Conservation (phyloP, 2,329 filamentous ascomycete genomes). For the Neopestalotiopsis sp. region DNA sequence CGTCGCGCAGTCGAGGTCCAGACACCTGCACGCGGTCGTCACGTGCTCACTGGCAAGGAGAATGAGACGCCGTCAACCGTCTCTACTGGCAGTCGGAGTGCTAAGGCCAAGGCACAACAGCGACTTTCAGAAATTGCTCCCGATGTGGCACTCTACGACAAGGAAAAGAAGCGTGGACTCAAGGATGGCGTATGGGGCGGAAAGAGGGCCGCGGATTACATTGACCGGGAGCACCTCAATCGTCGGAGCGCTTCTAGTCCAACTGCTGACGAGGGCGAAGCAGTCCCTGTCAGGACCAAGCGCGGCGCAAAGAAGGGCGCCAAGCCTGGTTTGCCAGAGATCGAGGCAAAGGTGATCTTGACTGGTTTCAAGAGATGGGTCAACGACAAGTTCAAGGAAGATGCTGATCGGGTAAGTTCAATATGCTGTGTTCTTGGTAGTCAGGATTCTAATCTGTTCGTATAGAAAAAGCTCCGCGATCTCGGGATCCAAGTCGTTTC, state of each 20-base stretch:
- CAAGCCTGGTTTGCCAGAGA: constrained; percentile 66
- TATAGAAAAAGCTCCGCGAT: constrained; percentile 77
- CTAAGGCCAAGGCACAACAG: constrained; percentile 83
- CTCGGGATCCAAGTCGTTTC: constrained; percentile 82
- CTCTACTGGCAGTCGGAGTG: constrained; percentile 79
- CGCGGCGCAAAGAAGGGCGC: constrained; percentile 62
- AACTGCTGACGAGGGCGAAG: constrained; percentile 28
- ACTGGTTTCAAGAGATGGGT: constrained; percentile 88
- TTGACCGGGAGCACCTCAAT: constrained; percentile 54
- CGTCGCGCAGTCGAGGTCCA: constrained; percentile 41
- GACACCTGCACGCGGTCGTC: constrained; percentile 59
- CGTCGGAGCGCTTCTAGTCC: constrained; percentile 45
- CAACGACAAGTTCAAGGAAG: constrained; percentile 73
- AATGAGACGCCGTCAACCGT: constrained; percentile 76
- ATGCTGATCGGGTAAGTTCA: constrained; percentile 76
- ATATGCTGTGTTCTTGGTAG: constrained; percentile 3
- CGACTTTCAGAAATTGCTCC: constrained; percentile 77
- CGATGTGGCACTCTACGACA: constrained; percentile 90
- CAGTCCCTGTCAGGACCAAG: constrained; percentile 50
- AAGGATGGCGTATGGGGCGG: constrained; percentile 64
- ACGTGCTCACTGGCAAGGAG: constrained; percentile 71
- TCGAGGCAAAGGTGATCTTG: constrained; percentile 77
- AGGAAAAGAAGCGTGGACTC: constrained; percentile 79
- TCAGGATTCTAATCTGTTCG: constrained; percentile 24
- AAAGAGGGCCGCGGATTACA: constrained; percentile 63